Evolutionary conservation across 2,329 filamentous ascomycete species (phyloP).

Genomic region (Hypoxylon sp.): DNA sequence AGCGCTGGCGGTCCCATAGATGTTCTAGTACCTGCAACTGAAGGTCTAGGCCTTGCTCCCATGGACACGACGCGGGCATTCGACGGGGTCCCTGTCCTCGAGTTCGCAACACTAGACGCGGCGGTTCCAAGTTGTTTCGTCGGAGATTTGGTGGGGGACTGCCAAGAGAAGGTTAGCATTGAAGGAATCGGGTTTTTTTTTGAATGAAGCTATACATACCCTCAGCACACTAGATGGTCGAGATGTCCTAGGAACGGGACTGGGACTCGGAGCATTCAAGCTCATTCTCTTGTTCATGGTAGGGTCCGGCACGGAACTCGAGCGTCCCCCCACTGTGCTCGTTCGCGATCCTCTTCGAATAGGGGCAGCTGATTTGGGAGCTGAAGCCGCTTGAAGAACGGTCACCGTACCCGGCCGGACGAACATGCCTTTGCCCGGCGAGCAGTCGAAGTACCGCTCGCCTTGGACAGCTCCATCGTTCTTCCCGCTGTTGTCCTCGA

Average conservation of each 20-base stretch:
- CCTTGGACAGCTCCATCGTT: constrained; percentile 94
- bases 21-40: constrained; percentile 66
- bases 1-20: constrained; percentile 77
- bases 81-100: constrained; percentile 75
- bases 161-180: constrained; percentile 45
- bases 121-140: constrained; percentile 76
- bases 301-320: constrained; percentile 68
- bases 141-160: constrained; percentile 85
- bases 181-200: constrained; percentile 2
- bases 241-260: constrained; percentile 71
- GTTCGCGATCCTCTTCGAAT: constrained; percentile 57
- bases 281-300: constrained; percentile 73
- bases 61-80: constrained; percentile 63
- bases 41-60: constrained; percentile 66
- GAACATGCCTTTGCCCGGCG: constrained; percentile 84
- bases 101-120: constrained; percentile 68
- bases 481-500: constrained; percentile 85
- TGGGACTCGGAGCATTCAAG: constrained; percentile 79
- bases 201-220: constrained; percentile 57
- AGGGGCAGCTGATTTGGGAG: constrained; percentile 55
- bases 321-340: constrained; percentile 55
- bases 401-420: constrained; percentile 79
- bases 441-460: constrained; percentile 89
- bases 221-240: constrained; percentile 69
- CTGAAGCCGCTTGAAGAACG: constrained; percentile 64